Conservation (phyloP, 192 early-diverging fungal species). For the Linnemannia zychae region DNA sequence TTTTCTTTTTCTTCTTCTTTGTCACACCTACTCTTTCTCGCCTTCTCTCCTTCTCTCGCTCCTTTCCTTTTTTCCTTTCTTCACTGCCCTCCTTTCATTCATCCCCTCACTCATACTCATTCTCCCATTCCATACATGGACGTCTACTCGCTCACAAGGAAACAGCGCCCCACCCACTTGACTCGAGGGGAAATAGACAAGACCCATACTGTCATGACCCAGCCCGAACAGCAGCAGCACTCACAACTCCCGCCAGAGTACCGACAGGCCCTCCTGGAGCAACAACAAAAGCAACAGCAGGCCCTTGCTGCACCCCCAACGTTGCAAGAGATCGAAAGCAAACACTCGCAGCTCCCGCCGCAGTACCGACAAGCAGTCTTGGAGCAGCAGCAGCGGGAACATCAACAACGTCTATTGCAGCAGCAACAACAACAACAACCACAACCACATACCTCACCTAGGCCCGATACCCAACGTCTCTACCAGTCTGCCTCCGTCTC, state of each 20-base stretch:
- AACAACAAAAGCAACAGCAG: constrained; percentile 13
- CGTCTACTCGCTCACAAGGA: constrained; percentile 50
- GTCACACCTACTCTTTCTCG: neutral
- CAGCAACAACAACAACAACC: constrained; percentile 39
- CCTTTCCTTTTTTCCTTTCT: constrained; percentile 8
- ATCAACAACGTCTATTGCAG: constrained; percentile 31
- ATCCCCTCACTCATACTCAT: neutral
- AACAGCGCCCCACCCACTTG: constrained; percentile 53
- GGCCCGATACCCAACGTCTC: constrained; percentile 11
- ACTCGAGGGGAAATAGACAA: constrained; percentile 41
- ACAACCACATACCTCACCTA: constrained; percentile 17
- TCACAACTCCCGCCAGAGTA: constrained; percentile 28
- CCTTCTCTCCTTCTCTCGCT: constrained; percentile 1
- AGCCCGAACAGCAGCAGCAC: constrained; percentile 12
- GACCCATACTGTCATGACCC: constrained; percentile 15
- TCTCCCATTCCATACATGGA: constrained; percentile 41
- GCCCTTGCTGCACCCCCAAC: constrained; percentile 28
- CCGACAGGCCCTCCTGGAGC: constrained; percentile 14
- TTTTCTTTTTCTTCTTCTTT: neutral
- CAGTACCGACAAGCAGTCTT: constrained; percentile 51
- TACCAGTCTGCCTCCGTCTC: constrained; percentile 18
- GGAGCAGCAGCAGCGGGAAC: constrained; percentile 49
- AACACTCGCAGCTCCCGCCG: constrained; percentile 40
- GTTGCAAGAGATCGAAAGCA: constrained; percentile 36
- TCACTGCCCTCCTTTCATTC: neutral